Evolutionary conservation across 768 basidiomycete species (phyloP).

Genomic region (Coprinopsis strossmayeri): DNA sequence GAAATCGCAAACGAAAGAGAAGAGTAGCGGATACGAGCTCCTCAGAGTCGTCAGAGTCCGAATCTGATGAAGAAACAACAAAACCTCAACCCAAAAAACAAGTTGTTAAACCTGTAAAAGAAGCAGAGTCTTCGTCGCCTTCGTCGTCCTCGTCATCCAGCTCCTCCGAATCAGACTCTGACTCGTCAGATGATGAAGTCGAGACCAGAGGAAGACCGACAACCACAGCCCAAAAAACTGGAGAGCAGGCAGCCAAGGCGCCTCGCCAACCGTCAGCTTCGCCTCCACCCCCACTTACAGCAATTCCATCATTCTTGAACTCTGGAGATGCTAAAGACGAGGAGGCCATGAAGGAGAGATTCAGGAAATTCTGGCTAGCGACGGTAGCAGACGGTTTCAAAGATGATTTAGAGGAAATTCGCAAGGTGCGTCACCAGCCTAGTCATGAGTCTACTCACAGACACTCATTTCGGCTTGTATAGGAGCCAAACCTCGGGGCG

Average conservation of each 20-base stretch:
- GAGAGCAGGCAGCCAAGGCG: slow-evolving; percentile 6
- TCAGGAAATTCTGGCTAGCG: slow-evolving; percentile 84
- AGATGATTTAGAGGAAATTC: slow-evolving; percentile 78
- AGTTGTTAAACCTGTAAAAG: background rate
- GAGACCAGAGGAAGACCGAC: background rate
- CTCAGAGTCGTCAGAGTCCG: slow-evolving; percentile 1
- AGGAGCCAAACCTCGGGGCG: slow-evolving; percentile 62
- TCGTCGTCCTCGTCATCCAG: slow-evolving; percentile 11
- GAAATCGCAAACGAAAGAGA: slow-evolving; percentile 1
- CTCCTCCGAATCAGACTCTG: slow-evolving; percentile 3
- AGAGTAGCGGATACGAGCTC: slow-evolving; percentile 1
- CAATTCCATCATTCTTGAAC: slow-evolving; percentile 53
- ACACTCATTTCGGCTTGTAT: no score
- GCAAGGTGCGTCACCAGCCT: slow-evolving; percentile 47
- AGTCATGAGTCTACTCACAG: no score
- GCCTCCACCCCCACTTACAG: slow-evolving; percentile 37
- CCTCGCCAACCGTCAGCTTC: slow-evolving; percentile 31
- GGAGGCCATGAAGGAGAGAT: slow-evolving; percentile 52
- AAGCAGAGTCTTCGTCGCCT: background rate
- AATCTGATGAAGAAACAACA: background rate
- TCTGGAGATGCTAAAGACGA: slow-evolving; percentile 34
- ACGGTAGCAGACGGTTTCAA: slow-evolving; percentile 77
- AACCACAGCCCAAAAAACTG: background rate
- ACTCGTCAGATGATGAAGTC: slow-evolving; percentile 2
- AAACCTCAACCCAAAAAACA: slow-evolving; percentile 1